phyloP scores from a whole-genome alignment of 2,329 filamentous ascomycete species.

The Nemania sp. region DNA sequence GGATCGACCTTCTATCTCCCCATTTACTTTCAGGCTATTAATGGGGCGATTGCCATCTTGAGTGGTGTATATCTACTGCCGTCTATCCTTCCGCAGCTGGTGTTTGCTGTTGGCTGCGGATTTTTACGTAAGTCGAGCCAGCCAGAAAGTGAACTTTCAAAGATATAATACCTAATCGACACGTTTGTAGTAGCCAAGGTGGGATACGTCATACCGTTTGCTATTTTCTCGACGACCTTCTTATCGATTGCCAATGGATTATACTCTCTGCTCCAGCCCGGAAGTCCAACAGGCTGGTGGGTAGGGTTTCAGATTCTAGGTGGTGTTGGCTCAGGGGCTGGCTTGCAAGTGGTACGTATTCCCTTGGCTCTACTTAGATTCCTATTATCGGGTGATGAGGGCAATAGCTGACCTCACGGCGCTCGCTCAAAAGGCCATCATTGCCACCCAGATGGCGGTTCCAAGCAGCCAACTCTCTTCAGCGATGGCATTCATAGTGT shows the following conservation, averaged over 20 bases:
- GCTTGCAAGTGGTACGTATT: constrained; percentile 20
- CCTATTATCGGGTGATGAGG: neutral
- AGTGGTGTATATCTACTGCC: constrained; percentile 35
- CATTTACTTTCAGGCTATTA: constrained; percentile 40
- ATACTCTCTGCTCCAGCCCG: constrained; percentile 12
- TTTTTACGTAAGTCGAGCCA: constrained; percentile 7
- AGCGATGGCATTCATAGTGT: constrained; percentile 22
- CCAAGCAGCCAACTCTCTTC: constrained; percentile 9
- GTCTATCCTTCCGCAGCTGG: constrained; percentile 25
- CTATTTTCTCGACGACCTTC: constrained; percentile 6
- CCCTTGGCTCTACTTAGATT: neutral
- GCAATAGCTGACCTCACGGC: neutral
- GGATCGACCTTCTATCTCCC: constrained; percentile 30
- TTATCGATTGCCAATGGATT: constrained; percentile 17
- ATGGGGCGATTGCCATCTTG: constrained; percentile 19
- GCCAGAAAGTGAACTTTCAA: neutral
- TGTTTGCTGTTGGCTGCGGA: constrained; percentile 15
- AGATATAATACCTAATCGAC: neutral
- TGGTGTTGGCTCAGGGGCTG: constrained; percentile 15
- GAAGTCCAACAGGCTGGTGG: constrained; percentile 20
- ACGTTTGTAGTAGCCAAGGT: constrained; percentile 19
- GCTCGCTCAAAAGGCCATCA: neutral
- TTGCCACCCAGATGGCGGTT: neutral
- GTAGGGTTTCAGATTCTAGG: constrained; percentile 20
- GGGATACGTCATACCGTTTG: constrained; percentile 20